phyloP scores from a whole-genome alignment of 352 stramenopile genomes.

The Phytopythium mirpurense region DNA sequence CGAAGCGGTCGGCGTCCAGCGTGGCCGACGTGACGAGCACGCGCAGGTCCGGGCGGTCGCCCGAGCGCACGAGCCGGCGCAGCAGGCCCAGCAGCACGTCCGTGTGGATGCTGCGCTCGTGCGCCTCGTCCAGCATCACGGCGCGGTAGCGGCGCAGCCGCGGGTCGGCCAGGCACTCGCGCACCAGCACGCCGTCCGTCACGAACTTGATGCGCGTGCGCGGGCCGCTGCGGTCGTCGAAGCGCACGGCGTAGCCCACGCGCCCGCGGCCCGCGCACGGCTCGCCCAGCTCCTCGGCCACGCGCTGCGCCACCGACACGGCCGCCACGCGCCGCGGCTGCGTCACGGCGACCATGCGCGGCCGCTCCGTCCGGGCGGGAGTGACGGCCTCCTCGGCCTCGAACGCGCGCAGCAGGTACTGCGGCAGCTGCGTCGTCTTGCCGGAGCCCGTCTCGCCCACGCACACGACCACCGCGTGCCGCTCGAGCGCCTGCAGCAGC shows the following conservation, averaged over 20 bases:
- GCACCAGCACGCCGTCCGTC: conserved; percentile 77
- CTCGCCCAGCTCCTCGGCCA: conserved; percentile 94
- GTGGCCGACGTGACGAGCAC: conserved; percentile 94
- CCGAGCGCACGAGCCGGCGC: conserved; percentile 54
- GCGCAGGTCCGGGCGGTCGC: conserved; percentile 78
- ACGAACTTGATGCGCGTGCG: conserved; percentile 81
- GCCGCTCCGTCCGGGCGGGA: too few relatives aligned
- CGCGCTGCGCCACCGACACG: conserved; percentile 96
- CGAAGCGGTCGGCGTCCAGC: conserved; percentile 84
- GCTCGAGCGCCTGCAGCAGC: conserved; percentile 95
- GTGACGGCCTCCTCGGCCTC: conserved; percentile 47
- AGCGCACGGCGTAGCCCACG: conserved; percentile 97
- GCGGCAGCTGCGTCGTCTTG: conserved; percentile 98
- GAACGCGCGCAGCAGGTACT: conserved; percentile 96
- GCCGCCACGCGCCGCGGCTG: conserved; percentile 96
- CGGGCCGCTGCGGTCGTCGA: conserved; percentile 88
- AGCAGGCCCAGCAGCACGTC: conserved; percentile 97
- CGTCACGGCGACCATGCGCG: conserved; percentile 65
- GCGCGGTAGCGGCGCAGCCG: conserved; percentile 78
- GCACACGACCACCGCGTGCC: conserved; percentile 99
- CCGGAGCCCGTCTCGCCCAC: conserved; percentile 97
- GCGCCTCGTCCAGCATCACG: conserved; percentile 96
- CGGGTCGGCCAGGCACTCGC: conserved; percentile 75
- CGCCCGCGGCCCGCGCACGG: conserved; percentile 20
- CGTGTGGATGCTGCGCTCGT: conserved; percentile 97